A percentile compares a stretch with the other conserved stretches of the same genome.
Conservation (phyloP, 768 basidiomycete species). For the Royoungia palumana region DNA sequence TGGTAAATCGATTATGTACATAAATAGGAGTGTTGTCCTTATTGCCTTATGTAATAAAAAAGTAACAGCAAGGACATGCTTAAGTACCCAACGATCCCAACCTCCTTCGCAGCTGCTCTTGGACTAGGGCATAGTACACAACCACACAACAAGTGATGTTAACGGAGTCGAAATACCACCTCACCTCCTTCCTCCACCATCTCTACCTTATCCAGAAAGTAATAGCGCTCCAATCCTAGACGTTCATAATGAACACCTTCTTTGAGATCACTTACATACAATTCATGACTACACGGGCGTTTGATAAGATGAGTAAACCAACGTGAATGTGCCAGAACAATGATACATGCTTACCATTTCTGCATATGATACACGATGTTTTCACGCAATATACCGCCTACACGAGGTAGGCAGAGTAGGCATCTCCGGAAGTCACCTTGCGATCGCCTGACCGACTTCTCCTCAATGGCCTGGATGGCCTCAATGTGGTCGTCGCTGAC, state of each 20-base stretch:
- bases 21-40: too few species aligned
- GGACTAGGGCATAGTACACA: too few species aligned
- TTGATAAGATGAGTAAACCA: too few species aligned
- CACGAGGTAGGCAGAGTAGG: constrained; percentile 6
- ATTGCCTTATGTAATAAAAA: too few species aligned
- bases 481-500: background rate
- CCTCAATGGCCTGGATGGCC: background rate
- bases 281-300: background rate
- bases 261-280: background rate
- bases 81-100: too few species aligned
- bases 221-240: background rate
- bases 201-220: constrained; percentile 3
- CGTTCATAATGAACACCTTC: constrained; percentile 1
- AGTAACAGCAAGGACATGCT: too few species aligned
- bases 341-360: background rate
- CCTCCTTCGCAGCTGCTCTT: too few species aligned
- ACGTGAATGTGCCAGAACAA: too few species aligned
- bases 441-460: background rate
- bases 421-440: constrained; percentile 2
- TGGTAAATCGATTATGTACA: too few species aligned
- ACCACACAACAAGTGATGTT: too few species aligned
- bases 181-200: background rate
- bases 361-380: background rate
- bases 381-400: background rate
- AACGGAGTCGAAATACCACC: constrained; percentile 14